Evolutionary conservation across 78 protist species (phyloP), one percentile per base, ranked within the genome.

Genomic region (Anaeramoeba ignava): DNA sequence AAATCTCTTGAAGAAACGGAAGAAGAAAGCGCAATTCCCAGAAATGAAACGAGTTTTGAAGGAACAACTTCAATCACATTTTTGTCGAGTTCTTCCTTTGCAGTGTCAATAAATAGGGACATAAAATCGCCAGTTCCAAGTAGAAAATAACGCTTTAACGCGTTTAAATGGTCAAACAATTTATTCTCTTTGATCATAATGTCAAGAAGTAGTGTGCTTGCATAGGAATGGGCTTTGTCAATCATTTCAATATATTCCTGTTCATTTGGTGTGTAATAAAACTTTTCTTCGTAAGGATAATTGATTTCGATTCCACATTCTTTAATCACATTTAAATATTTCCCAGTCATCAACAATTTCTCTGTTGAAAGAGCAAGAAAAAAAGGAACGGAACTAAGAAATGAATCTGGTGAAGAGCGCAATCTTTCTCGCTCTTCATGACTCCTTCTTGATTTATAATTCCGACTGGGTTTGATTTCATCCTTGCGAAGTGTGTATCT

Each of bases 91-190:
- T 92, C 93, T 1, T 88, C 87, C 33, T 38, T 82, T 8, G 94
- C 90, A 2, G 82, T 39, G 37, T 93, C 96, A 85, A 93, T 85
- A 42, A 93, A 93, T 40, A 90, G 93, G 2, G 87, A 86, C 73
- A 93, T 39, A 38, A 91, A 89, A 80, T 92, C 95, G 39, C 94
- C 95, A 42, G 34, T 68, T 78, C 84, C 90, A n/a, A 93, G 86
- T 40, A 93, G 73, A 41, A 92, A 89, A 82, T 91, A 92, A 40
- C 84, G 86, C 86, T 90, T 90, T 2, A 92, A 3, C 0, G 91
- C 83, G 12, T 79, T 81, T 3, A 92, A 79, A 36, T 89, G n/a
- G 1, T 37, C 79, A n/a, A 89, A 2, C 37, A 92, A 85, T n/a
- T 82, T 33, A 12, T 38, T 40, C 39, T 92, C 87, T 38, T 78